Evolutionary conservation across 306 rosid genomes (phyloP), one percentile per base, ranked within the genome.

Genomic region (Glycyrrhiza uralensis): DNA sequence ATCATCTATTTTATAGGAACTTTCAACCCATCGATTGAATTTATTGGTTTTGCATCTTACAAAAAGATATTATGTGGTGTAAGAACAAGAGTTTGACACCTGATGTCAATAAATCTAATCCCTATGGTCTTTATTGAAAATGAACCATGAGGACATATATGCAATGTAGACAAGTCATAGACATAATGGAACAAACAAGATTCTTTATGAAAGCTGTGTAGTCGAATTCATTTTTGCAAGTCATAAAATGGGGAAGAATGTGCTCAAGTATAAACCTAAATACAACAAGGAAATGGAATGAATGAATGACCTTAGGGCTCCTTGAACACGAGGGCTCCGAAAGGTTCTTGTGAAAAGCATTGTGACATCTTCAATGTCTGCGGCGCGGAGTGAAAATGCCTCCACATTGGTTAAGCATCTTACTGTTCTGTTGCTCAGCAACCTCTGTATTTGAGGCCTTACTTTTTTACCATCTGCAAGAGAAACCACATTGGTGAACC

Each of bases 341-440:
- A 92, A 75, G 78, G 89, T 80, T 86, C 97, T 86, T 2, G 93
- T 59, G 71, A 82, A 92, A 50, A 89, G 85, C 39, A 84, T 77
- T 28, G 93, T 89, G 75, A 92, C 87, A 78, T 87, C 96, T 80
- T 84, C 91, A 55, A 89, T 85, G 84, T 92, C 97, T 45, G 82
- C 84, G 3, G 82, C 88, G 15, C 85, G 83, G 69, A 92, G 91
- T 15, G 93, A 75, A 81, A 89, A 89, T 63, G 90, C 93, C 82
- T 89, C 97, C 44, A 92, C 90, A 19, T 92, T 87, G 15, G 92
- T 82, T 72, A 81, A 50, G 82, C 96, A 92, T 28, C 3, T 75
- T 12, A 92, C 90, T 7, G 72, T 86, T 76, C 93, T 76, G 68
- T 11, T 75, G 28, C 66, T 64, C 6, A 28, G 66, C 24, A 54